Evolutionary conservation across 331 rosid species (phyloP), one percentile per base, ranked within the genome.

Genomic region (Malus hybrid): DNA sequence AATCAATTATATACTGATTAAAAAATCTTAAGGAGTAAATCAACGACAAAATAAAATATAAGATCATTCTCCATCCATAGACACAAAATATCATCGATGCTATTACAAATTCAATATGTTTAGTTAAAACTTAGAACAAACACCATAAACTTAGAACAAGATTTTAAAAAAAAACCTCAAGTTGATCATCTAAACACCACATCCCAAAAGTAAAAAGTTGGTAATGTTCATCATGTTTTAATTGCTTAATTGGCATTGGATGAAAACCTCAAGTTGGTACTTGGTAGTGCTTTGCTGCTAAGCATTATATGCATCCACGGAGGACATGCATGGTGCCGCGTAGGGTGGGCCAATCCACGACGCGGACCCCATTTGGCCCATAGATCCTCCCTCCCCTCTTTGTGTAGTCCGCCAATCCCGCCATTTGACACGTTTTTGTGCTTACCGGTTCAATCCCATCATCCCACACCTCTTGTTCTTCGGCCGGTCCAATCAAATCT

Each of bases 371-470:
- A 5, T 5, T 50, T 50, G 7, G 55, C 7, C 19, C 56, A 2
- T 3, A 15, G n/a, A 16, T 6, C 56, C 56, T 50, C 56, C n/a
- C 55, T 5, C 7, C 54, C 54, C 3, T 6, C 57, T 57, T 60
- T 60, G 79, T 57, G 34, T 29, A 57, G 13, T 73, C 82, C 79
- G 80, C 75, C 69, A 77, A 73, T 78, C 74, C 82, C 76, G 82
- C 82, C 72, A 65, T 15, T 61, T 19, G 84, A 76, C 84, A 77
- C 73, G 74, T 73, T 62, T 77, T 10, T 46, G 71, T 65, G 39
- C 31, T 70, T 10, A 46, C 69, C 69, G 73, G 74, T 73, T 67
- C 71, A 29, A 16, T 81, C 65, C 46, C 61, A 22, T 59, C 6
- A 0, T 48, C 19, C 18, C 64, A 55, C 39, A 69, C 59, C 39